These are phyloP conservation scores for Paradendryphiella salina DNA, from an alignment of 2,329 filamentous ascomycete species.

Conservation along the genomic window DNA sequence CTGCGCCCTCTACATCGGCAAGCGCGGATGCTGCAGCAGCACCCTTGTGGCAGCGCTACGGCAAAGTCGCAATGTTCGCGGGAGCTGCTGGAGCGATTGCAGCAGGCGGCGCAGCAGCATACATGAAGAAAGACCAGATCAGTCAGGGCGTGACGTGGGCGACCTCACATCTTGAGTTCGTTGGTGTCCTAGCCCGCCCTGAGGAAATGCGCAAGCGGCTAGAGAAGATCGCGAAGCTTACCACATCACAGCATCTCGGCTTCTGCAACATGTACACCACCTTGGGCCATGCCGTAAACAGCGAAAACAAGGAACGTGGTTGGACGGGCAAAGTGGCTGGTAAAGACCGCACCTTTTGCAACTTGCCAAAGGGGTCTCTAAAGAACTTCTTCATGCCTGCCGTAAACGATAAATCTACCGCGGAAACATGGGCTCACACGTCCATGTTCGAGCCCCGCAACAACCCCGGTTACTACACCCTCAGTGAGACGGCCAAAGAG, in stretches of 20 bases:
- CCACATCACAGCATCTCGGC: constrained; percentile 68
- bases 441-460: constrained; percentile 72
- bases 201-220: constrained; percentile 80
- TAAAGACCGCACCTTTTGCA: constrained; percentile 83
- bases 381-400: constrained; percentile 42
- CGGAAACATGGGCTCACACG: constrained; percentile 83
- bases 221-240: constrained; percentile 65
- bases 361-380: constrained; percentile 51
- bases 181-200: constrained; percentile 82
- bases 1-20: constrained; percentile 44
- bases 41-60: constrained; percentile 74
- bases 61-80: constrained; percentile 81
- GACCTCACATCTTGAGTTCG: constrained; percentile 88
- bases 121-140: constrained; percentile 80
- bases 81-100: constrained; percentile 80
- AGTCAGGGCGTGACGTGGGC: constrained; percentile 78
- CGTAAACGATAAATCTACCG: constrained; percentile 75
- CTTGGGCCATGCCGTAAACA: constrained; percentile 69
- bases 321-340: constrained; percentile 64
- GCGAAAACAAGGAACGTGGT: constrained; percentile 41
- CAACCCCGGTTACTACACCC: constrained; percentile 71
- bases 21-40: constrained; percentile 52
- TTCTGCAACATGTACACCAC: constrained; percentile 88
- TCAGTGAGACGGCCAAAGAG: constrained; percentile 67
- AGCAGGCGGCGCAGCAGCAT: constrained; percentile 81